Evolutionary conservation across 257 asterid species (phyloP).

Genomic region (Solanum sitiens): DNA sequence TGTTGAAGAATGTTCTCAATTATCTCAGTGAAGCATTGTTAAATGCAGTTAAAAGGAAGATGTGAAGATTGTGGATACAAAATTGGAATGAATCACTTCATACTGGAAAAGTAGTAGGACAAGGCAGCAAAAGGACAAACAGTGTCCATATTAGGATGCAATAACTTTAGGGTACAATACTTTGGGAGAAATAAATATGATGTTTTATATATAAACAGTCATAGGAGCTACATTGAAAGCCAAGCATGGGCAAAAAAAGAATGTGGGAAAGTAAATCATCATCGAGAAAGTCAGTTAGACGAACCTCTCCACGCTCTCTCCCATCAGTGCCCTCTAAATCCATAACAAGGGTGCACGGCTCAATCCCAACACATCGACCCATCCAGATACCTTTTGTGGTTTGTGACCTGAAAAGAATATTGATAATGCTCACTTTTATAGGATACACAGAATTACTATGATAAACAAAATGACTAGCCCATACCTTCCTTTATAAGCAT

Average conservation of each 20-base stretch:
- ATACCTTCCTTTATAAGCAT: constrained; percentile 73
- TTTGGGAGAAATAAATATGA: not conserved
- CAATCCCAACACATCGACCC: constrained; percentile 75
- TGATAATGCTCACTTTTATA: not conserved
- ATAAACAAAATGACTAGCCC: constrained; percentile 11
- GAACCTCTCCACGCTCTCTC: constrained; percentile 98
- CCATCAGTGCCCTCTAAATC: constrained; percentile 99
- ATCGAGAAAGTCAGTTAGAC: not conserved
- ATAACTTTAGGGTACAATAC: not conserved
- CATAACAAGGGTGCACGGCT: constrained; percentile 88
- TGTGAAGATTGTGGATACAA: not conserved
- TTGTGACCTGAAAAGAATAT: constrained; percentile 57
- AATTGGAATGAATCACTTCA: not conserved
- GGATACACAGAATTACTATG: not conserved
- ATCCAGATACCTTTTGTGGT: constrained; percentile 70
- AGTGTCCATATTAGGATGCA: not conserved
- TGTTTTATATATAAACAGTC: not conserved
- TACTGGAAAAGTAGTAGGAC: not conserved
- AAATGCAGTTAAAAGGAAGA: not conserved
- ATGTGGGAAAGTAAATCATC: not conserved
- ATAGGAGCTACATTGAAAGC: not conserved
- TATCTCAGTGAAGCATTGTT: not conserved
- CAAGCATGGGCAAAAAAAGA: not conserved
- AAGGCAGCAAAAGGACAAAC: not conserved
- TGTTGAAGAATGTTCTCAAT: not conserved